These are phyloP conservation scores for Moesziomyces globuligerus DNA, from an alignment of 1,284 basidiomycete species.

Conservation along the genomic window DNA sequence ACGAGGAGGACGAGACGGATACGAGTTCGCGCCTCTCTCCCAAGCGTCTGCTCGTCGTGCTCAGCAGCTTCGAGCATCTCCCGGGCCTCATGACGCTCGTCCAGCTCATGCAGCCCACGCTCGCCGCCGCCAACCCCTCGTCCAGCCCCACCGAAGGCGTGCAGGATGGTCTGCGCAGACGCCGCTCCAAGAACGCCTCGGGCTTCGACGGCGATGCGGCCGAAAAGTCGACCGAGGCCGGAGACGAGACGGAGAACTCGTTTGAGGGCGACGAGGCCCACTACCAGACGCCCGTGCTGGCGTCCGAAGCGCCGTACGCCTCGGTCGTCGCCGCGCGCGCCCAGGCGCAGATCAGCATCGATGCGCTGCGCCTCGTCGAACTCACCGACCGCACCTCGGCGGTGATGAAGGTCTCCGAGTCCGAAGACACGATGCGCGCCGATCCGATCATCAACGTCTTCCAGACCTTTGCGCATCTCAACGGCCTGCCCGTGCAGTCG, in stretches of 20 bases:
- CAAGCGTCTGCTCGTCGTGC: constrained; percentile 79
- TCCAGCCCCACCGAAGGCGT: constrained; percentile 3
- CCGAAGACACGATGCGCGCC: constrained; percentile 74
- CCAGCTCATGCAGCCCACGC: constrained; percentile 69
- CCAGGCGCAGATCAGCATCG: constrained; percentile 49
- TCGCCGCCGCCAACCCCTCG: constrained; percentile 30
- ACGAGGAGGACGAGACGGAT: constrained; percentile 35
- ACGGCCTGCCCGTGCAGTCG: constrained; percentile 74
- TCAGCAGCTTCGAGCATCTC: constrained; percentile 91
- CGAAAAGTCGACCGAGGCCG: constrained; percentile 24
- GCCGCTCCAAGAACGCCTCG: constrained; percentile 21
- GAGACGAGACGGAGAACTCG: constrained; percentile 29
- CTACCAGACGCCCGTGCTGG: constrained; percentile 37
- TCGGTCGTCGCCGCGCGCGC: constrained; percentile 17
- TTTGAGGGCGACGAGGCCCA: constrained; percentile 34
- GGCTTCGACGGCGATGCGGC: constrained; percentile 20
- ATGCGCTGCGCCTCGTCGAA: constrained; percentile 70
- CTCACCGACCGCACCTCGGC: constrained; percentile 86
- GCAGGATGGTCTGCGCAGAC: constrained; percentile 20
- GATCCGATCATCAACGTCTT: constrained; percentile 85
- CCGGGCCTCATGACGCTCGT: constrained; percentile 72
- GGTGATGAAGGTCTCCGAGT: constrained; percentile 81
- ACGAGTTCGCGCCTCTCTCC: constrained; percentile 23
- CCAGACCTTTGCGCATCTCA: constrained; percentile 81
- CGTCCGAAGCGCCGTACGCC: constrained; percentile 36